A percentile compares a stretch with the other conserved stretches of the same genome.
Conservation (phyloP, 345 rosid species). For the Euclidium syriacum region DNA sequence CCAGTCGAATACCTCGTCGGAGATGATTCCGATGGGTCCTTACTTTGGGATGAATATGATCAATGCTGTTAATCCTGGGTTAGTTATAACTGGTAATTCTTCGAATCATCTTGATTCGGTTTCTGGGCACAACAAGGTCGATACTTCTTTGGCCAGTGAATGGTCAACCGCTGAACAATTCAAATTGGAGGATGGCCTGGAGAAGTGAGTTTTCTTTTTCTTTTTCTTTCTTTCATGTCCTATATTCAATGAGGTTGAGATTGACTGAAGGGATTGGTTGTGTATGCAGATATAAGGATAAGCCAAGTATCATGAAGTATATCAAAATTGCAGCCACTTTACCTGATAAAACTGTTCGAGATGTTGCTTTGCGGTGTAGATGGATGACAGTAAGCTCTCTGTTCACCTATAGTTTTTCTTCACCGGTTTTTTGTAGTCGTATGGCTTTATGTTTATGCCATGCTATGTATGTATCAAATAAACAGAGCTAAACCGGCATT, state of each 20-base stretch:
- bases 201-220: conserved; percentile 39
- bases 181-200: conserved; percentile 66
- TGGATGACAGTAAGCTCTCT: conserved; percentile 75
- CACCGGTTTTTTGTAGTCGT: neutral
- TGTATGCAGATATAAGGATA: conserved; percentile 51
- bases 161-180: conserved; percentile 80
- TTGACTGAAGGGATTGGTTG: neutral
- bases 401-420: neutral
- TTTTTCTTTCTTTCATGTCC: neutral
- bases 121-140: conserved; percentile 45
- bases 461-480: neutral
- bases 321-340: conserved; percentile 76
- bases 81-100: conserved; percentile 39
- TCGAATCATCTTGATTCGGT: conserved; percentile 54
- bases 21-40: conserved; percentile 45
- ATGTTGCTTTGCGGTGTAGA: conserved; percentile 95
- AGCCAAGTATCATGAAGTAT: conserved; percentile 77
- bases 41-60: conserved; percentile 41
- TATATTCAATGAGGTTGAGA: neutral
- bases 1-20: conserved; percentile 43
- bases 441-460: neutral
- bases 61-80: conserved; percentile 25
- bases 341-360: conserved; percentile 84
- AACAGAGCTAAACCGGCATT: too few relatives aligned
- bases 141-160: conserved; percentile 60